These are phyloP conservation scores for Saccharomyces hybrid DNA, from an alignment of 1,139 yeast species.

Conservation along the genomic window DNA sequence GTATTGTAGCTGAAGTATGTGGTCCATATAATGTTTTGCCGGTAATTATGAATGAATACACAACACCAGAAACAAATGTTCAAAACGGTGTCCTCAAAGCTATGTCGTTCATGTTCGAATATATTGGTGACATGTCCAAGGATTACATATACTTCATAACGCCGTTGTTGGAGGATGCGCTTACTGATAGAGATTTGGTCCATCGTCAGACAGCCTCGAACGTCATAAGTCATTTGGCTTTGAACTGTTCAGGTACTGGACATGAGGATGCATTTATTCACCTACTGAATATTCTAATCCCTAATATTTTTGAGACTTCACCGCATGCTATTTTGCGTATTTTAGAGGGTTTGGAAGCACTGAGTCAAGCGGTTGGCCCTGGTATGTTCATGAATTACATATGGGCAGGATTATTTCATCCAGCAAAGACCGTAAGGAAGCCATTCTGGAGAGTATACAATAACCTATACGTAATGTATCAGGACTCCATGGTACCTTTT, in stretches of 20 bases:
- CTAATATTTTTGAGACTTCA: slow-evolving; percentile 84
- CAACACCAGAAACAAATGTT: slow-evolving; percentile 86
- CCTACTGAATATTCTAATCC: slow-evolving; percentile 64
- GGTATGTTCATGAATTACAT: slow-evolving; percentile 70
- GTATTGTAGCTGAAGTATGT: slow-evolving; percentile 91
- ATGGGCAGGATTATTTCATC: slow-evolving; percentile 88
- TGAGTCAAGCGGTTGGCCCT: slow-evolving; percentile 66
- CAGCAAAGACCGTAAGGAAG: slow-evolving; percentile 77
- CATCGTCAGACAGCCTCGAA: slow-evolving; percentile 95
- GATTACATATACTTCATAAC: slow-evolving; percentile 79
- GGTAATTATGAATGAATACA: slow-evolving; percentile 90
- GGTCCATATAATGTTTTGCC: slow-evolving; percentile 94
- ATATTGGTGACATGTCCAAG: slow-evolving; percentile 72
- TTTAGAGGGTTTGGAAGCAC: slow-evolving; percentile 70
- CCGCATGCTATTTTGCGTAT: slow-evolving; percentile 88
- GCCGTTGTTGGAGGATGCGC: slow-evolving; percentile 81
- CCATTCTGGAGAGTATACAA: slow-evolving; percentile 86
- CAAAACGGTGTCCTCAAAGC: slow-evolving; percentile 95
- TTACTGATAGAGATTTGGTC: slow-evolving; percentile 84
- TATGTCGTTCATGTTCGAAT: slow-evolving; percentile 87
- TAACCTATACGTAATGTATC: slow-evolving; percentile 61
- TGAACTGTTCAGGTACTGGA: slow-evolving; percentile 70
- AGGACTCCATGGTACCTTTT: slow-evolving; percentile 73
- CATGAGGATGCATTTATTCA: slow-evolving; percentile 72
- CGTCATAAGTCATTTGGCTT: slow-evolving; percentile 72